Evolutionary conservation across 2,329 filamentous ascomycete genomes (phyloP), one percentile per base, ranked within the genome.

Genomic region (Lachnellula cervina): DNA sequence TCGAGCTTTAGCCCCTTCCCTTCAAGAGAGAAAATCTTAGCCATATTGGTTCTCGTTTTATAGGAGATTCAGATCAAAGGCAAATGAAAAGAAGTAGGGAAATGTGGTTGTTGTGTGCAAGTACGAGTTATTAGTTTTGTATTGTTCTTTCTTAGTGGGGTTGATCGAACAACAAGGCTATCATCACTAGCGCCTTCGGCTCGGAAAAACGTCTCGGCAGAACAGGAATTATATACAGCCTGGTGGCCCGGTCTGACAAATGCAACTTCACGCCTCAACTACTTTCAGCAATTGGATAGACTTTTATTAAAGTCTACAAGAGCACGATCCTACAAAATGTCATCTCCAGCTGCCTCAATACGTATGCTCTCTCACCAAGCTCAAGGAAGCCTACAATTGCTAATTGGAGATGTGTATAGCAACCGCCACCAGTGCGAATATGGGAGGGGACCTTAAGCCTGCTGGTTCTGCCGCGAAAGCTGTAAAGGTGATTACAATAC

Each of bases 1-100:
- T 95, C 87, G 69, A 99, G 88, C 80, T 96, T 97, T 67, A 97
- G 82, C 68, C 88, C 88, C 77, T 88, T 94, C 73, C 89, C 91
- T 74, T 96, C 89, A 64, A 97, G 84, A 65, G 91, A 92, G 76
- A 97, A 97, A 69, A 90, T 71, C 72, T 88, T 91, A 66, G 78
- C 75, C 81, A 81, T 85, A 32, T 13, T 32, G 28, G 49, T 54
- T 63, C 57, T 55, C 49, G 43, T 37, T 13, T 35, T 5, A 43
- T 16, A 28, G 25, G n/a, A 37, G 25, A 45, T n/a, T n/a, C 32
- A 47, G 61, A 47, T 19, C 21, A 19, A 17, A 51, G 25, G 16
- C 38, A 19, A 19, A 37, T 21, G 13, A 42, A 42, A 28, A 21
- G 11, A 23, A n/a, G 16, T 19, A 42, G 23, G 5, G 16, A 23